Evolutionary conservation across 345 rosid species (phyloP), one percentile per base, ranked within the genome.

Genomic region (Balakata baccata): DNA sequence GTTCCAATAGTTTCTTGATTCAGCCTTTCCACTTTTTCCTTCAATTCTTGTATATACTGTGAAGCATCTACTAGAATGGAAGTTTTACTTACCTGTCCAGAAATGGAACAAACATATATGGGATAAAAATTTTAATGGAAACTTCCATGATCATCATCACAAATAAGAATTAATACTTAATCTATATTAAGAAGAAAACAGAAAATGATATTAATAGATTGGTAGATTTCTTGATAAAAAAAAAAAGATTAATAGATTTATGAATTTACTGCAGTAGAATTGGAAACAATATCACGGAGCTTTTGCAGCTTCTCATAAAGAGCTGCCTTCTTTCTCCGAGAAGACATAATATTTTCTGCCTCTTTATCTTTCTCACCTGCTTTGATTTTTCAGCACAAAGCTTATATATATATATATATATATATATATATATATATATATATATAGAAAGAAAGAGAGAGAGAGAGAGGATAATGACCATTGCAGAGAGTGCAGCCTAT

Each of bases 41-140:
- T 89, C 51, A 92, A 91, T 75, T 89, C 89, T 77, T 80, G 66
- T 50, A 94, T 94, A 78, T 92, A 92, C 77, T 89, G 88, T 14
- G 97, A 87, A 69, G 98, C 97, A 75, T 92, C 96, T 43, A 82
- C 78, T 56, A 92, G 78, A 83, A 90, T 87, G 62, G 94, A 85
- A 7, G 90, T 84, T 80, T 88, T 82, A 65, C 74, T 87, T 70
- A 83, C 66, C 98, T 94, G 88, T 47, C 37, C 71, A 65, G 47
- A 43, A 66, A 18, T 1, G 23, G 23, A 69, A 13, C 16, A 59
- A 47, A 53, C 0, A 29, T 29, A 29, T 29, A 29, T 29, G 34
- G 34, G 34, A 29, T 29, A 29, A 29, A 29, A 1, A 29, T 29
- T 29, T 0, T 29, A 29, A 29, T 29, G 2, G 34, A 29, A 29